Base-by-base conservation (phyloP, 306 rosid species). In the Lathyrus oleraceus region DNA sequence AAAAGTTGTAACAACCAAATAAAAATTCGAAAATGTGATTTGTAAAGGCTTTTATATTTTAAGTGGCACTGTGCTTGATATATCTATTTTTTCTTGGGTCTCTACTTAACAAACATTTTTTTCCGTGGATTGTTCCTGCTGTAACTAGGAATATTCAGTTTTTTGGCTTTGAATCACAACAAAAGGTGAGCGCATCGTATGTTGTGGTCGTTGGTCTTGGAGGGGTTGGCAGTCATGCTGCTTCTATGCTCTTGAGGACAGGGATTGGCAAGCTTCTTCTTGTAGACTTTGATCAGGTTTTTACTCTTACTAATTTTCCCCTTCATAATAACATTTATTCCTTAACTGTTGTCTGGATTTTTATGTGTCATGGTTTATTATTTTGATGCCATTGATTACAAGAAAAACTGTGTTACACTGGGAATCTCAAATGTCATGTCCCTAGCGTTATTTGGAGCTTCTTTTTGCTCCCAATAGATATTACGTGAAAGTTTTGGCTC, bases 151-250 rank as follows among this genome's bases (percentile, higher is more conserved):
- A 93, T 79, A 82, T 88, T 78, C 98, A 90, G 79, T 90, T 93
- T 81, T 88, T 90, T 70, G 97, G 97, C 70, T 76, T 76, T 56
- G 86, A 89, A 69, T 81, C 98, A 65, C 94, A 93, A 74, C 81
- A 82, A 68, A 88, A 87, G 76, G 97, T 93, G 82, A 87, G 80
- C 67, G 82, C 85, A 74, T 88, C 98, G 5, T 90, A 90, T 81
- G 94, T 90, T 70, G 97, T 93, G 80, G 90, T 93, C 68, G 88
- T 93, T 84, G 98, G 98, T 77, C 97, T 93, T 80, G 98, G 98
- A 78, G 97, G 98, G 74, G 96, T 93, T 16, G 97, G 97, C 74
- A 93, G 98, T 80, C 96, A 93, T 78, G 98, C 98, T 59, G 97
- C 98, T 44, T 62, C 87, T 67, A 87, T 93, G 98, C 97, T 93